These are phyloP conservation scores for Ramaria sp. DNA, from an alignment of 768 basidiomycete species.

Conservation along the genomic window DNA sequence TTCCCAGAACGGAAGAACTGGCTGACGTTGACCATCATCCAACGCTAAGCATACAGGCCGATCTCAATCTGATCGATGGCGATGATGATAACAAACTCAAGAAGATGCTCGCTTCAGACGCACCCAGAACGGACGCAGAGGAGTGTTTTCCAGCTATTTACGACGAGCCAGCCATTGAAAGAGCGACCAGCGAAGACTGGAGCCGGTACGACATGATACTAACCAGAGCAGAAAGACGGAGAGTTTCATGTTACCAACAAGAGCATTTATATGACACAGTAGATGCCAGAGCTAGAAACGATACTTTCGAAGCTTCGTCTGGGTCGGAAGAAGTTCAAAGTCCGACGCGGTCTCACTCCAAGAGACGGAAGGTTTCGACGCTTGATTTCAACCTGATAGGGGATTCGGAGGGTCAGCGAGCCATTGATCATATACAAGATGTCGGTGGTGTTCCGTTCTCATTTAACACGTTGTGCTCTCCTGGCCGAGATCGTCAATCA, in stretches of 20 bases:
- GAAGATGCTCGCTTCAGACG: background rate
- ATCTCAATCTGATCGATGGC: background rate
- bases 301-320: background rate
- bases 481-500: background rate
- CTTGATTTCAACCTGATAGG: background rate
- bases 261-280: background rate
- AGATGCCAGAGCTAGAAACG: background rate
- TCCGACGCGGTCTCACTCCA: background rate
- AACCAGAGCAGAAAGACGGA: slow-evolving; percentile 31
- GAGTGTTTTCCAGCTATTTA: background rate
- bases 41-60: background rate
- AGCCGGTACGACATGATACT: slow-evolving; percentile 26
- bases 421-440: background rate
- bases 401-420: too few species aligned
- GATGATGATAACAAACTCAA: background rate
- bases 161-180: background rate
- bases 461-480: background rate
- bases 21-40: slow-evolving; percentile 16
- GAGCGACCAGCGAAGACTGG: slow-evolving; percentile 1
- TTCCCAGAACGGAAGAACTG: slow-evolving; percentile 25
- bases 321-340: background rate
- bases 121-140: background rate
- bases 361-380: background rate
- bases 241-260: slow-evolving; percentile 15
- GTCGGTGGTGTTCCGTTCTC: background rate